Base-by-base conservation (phyloP, 352 stramenopile species). In the Pythium vanterpoolii region DNA sequence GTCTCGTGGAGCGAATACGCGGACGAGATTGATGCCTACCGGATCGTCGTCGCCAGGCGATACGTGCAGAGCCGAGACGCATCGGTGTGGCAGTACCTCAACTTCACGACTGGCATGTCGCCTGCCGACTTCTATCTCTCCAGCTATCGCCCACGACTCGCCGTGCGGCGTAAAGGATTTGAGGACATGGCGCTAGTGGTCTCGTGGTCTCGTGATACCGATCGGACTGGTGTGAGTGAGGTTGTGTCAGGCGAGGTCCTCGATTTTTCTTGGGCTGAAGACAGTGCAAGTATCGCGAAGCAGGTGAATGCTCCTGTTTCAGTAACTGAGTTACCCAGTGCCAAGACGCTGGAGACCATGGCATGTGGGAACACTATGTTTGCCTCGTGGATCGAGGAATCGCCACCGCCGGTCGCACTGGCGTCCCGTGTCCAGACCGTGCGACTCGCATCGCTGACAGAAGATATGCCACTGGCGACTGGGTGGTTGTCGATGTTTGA, bases 1-100 rank as follows among this genome's bases (percentile, higher is more conserved):
- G 46, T 90, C 0, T 65, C 77, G 0, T 93, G 83, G 83, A 55
- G 56, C 1, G 83, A 92, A 42, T 71, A 73, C 44, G 76, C 68
- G 7, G 44, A 42, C 1, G 30, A 27, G 1, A 21, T 56, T 0
- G 65, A 73, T 2, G 65, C 62, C 6, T 89, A 88, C 39, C 65
- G 79, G 23, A 67, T 90, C 49, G 59, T 86, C 5, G 60, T 90
- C 1, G 71, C 69, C 3, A 61, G 69, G 33, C 73, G 77, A 0
- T 85, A 77, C 36, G 67, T 88, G 19, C 66, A 86, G 43, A 83
- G 51, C n/a, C 72, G 76, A 3, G 80, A 90, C 59, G 50, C 36
- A 9, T 87, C 77, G 0, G 74, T 74, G 4, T 90, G 80, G 80
- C 72, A 59, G 3, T 85, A 78, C 16, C 46, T 90, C 19, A 40